These are phyloP conservation scores for Opeltia flavorubescens DNA, from an alignment of 495 filamentous ascomycete species.

Conservation along the genomic window DNA sequence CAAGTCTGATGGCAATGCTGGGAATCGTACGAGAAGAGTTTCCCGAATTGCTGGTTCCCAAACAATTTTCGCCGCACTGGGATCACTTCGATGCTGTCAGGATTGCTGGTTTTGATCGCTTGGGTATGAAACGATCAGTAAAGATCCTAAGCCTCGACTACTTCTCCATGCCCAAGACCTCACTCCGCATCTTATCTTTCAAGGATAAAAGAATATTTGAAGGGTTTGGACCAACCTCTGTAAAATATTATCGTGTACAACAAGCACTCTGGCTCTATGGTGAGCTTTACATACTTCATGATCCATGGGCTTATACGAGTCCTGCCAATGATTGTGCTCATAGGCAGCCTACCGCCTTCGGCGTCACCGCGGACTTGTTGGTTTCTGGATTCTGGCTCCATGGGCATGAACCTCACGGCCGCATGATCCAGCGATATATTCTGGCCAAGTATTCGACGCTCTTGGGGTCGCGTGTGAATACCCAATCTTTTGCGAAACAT, in stretches of 20 bases:
- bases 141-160: constrained; percentile 3
- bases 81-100: neutral
- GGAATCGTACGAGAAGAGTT: neutral
- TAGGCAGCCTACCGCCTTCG: neutral
- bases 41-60: neutral
- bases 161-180: neutral
- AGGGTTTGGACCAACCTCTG: neutral
- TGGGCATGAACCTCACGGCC: neutral
- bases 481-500: neutral
- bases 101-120: neutral
- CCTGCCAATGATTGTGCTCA: neutral
- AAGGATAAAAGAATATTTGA: constrained; percentile 1
- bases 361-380: neutral
- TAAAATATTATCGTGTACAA: neutral
- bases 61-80: neutral
- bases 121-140: neutral
- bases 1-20: neutral
- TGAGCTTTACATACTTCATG: neutral
- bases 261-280: constrained; percentile 1
- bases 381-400: neutral
- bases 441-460: neutral
- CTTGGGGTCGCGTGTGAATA: neutral
- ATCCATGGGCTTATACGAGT: neutral
- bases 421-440: neutral
- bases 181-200: neutral